These are phyloP conservation scores for Pseudonitzschia multistriata DNA, from an alignment of 108 stramenopile genomes.

Conservation along the genomic window DNA sequence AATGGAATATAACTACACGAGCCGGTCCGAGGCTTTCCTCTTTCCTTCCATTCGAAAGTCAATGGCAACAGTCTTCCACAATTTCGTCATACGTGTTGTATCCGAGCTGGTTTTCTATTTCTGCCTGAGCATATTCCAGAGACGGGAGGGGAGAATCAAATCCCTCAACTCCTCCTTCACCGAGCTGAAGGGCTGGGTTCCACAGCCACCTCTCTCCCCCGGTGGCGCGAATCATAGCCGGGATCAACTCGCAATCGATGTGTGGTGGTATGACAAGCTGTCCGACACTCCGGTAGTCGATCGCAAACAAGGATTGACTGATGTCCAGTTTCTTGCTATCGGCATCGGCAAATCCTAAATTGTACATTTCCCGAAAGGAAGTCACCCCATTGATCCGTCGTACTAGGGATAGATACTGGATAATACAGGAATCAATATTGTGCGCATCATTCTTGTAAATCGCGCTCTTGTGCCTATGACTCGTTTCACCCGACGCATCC, in stretches of 20 bases:
- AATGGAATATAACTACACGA: too few relatives aligned
- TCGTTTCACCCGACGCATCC: neutral
- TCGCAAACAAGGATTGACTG: conserved; percentile 13
- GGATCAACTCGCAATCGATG: conserved; percentile 30
- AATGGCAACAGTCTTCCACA: conserved; percentile 10
- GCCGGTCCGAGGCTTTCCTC: neutral
- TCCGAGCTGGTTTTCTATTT: conserved; percentile 29
- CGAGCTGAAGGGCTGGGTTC: conserved; percentile 14
- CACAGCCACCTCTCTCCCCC: conserved; percentile 33
- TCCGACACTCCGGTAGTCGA: conserved; percentile 16
- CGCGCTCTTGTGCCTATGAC: neutral
- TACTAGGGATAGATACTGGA: conserved; percentile 32
- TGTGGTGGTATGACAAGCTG: conserved; percentile 16
- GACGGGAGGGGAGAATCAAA: conserved; percentile 22
- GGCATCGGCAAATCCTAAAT: conserved; percentile 13
- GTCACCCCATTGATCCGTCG: conserved; percentile 32
- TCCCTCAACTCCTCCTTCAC: conserved; percentile 21
- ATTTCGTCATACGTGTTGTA: conserved; percentile 35
- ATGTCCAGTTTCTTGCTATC: conserved; percentile 12
- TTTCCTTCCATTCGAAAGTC: neutral
- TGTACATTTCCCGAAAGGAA: conserved; percentile 33
- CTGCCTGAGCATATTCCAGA: conserved; percentile 23
- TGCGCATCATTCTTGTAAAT: conserved; percentile 18
- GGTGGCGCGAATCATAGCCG: conserved; percentile 40
- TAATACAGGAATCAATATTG: conserved; percentile 20